Evolutionary conservation across 257 asterid species (phyloP).

Genomic region (Petrea volubilis): DNA sequence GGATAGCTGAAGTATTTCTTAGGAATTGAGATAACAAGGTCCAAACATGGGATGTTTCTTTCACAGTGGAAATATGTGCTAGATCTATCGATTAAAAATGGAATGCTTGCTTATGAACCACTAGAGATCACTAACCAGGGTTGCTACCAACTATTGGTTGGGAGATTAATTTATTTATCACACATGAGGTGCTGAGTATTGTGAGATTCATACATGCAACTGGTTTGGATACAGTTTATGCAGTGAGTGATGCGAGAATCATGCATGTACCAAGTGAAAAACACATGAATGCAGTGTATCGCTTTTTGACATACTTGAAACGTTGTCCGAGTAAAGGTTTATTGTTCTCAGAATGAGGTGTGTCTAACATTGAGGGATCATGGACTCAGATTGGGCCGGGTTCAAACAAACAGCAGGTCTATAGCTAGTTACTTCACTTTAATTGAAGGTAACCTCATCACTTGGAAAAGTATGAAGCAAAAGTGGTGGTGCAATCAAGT

Average conservation of each 20-base stretch:
- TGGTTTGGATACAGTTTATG: too few species aligned
- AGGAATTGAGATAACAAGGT: too few species aligned
- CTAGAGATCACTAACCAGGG: neutral
- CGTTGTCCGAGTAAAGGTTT: too few species aligned
- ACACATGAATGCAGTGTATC: neutral
- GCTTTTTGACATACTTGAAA: neutral
- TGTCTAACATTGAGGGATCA: neutral
- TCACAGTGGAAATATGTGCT: too few species aligned
- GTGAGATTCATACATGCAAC: too few species aligned
- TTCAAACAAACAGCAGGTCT: neutral
- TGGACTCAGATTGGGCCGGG: neutral
- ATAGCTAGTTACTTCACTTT: neutral
- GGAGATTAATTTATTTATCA: neutral
- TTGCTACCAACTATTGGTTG: neutral
- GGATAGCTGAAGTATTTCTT: too few species aligned
- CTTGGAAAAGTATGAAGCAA: neutral
- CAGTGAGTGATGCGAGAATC: neutral
- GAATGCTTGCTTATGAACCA: too few species aligned
- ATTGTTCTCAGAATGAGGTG: neutral
- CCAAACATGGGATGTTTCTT: too few species aligned
- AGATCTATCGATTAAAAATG: too few species aligned
- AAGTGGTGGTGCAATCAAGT: neutral
- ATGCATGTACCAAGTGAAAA: neutral
- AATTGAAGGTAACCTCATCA: neutral
- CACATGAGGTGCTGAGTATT: neutral